phyloP scores from a whole-genome alignment of 305 asterid species.

The Solanum aculeatissimum region DNA sequence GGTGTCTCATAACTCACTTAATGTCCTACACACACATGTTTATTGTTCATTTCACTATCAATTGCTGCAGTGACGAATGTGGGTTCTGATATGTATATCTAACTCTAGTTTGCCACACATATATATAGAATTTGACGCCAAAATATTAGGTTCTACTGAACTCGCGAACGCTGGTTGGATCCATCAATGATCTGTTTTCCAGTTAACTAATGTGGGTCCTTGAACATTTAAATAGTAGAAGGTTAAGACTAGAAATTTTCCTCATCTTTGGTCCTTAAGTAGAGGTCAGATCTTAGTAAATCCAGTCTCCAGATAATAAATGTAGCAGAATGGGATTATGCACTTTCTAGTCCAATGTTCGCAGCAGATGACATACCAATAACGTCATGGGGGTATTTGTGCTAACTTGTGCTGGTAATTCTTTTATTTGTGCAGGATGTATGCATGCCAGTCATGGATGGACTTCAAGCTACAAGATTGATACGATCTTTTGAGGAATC shows the following conservation, averaged over 20 bases:
- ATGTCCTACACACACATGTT: neutral
- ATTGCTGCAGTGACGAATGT: neutral
- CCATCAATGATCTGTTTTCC: neutral
- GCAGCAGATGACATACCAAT: neutral
- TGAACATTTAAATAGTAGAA: neutral
- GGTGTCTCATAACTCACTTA: neutral
- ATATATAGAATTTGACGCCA: neutral
- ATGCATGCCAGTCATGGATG: conserved; percentile 95
- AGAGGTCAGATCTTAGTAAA: neutral
- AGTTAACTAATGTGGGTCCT: neutral
- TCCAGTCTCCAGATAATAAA: neutral
- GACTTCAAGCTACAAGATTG: conserved; percentile 72
- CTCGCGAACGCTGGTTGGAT: neutral
- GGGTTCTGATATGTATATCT: neutral
- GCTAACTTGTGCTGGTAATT: neutral
- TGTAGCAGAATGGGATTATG: neutral
- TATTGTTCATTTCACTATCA: neutral
- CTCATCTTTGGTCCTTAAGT: neutral
- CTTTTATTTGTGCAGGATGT: conserved; percentile 48
- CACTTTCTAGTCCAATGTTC: neutral
- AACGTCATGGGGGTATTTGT: neutral
- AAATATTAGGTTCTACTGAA: neutral
- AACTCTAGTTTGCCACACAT: neutral
- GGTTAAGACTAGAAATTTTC: neutral
- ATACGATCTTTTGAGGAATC: conserved; percentile 85